Evolutionary conservation across 139 green algal species (phyloP).

Genomic region (Chlamydomonas incerta): DNA sequence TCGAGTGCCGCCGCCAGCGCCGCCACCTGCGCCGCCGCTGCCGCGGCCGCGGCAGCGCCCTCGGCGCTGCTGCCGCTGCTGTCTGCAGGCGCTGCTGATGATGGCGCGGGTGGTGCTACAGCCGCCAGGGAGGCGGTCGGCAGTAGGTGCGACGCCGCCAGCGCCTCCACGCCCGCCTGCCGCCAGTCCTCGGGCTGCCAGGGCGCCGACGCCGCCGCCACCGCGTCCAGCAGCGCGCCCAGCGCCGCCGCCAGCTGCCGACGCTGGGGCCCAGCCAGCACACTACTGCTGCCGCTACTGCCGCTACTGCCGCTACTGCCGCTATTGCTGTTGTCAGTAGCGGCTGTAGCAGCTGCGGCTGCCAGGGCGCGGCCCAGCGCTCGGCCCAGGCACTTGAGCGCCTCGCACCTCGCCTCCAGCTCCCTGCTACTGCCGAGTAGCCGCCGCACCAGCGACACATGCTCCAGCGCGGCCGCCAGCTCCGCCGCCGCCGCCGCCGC

Average conservation of each 20-base stretch:
- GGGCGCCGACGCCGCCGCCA: constrained; percentile 22
- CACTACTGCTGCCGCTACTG: too few species aligned
- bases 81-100: constrained; percentile 17
- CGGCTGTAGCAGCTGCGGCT: neutral
- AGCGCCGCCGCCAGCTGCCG: constrained; percentile 34
- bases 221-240: constrained; percentile 18
- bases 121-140: constrained; percentile 5
- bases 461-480: constrained; percentile 1
- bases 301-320: too few species aligned
- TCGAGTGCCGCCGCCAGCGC: neutral
- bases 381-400: constrained; percentile 57
- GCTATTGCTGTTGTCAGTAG: too few species aligned
- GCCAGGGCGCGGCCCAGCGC: constrained; percentile 27
- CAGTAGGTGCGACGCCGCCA: constrained; percentile 62
- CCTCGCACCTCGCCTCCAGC: constrained; percentile 48
- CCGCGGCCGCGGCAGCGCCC: neutral
- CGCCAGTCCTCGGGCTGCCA: constrained; percentile 68
- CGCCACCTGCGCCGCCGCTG: neutral
- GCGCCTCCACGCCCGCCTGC: constrained; percentile 61
- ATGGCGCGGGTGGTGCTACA: neutral
- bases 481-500: neutral
- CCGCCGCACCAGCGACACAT: constrained; percentile 15
- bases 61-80: too few species aligned
- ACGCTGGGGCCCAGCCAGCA: neutral
- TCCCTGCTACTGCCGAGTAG: constrained; percentile 32